Conservation (phyloP, 2,329 filamentous ascomycete genomes). For the Ceratocystis ficicola region DNA sequence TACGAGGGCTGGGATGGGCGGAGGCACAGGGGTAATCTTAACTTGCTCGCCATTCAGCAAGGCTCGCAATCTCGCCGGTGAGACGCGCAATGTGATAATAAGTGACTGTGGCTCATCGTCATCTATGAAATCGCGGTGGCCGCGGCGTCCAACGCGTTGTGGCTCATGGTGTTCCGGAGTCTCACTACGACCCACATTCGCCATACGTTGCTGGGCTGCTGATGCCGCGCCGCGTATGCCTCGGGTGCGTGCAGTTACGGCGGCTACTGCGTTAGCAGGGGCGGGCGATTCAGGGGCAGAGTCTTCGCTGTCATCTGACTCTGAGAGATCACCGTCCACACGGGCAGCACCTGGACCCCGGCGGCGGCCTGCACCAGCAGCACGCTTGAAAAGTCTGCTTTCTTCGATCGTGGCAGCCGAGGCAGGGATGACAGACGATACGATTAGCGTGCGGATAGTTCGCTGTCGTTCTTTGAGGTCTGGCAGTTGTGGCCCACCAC, state of each 20-base stretch:
- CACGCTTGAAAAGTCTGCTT: slow-evolving; percentile 73
- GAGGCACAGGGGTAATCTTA: slow-evolving; percentile 24
- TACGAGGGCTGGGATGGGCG: slow-evolving; percentile 13
- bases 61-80: slow-evolving; percentile 58
- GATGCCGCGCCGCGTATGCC: slow-evolving; percentile 81
- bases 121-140: slow-evolving; percentile 56
- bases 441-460: slow-evolving; percentile 81
- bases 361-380: slow-evolving; percentile 44
- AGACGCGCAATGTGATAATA: slow-evolving; percentile 63
- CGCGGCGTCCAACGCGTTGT: slow-evolving; percentile 51
- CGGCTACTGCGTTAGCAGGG: slow-evolving; percentile 44
- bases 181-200: slow-evolving; percentile 67
- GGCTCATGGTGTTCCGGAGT: slow-evolving; percentile 74
- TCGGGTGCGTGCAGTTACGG: slow-evolving; percentile 72
- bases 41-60: slow-evolving; percentile 42
- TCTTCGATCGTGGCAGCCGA: slow-evolving; percentile 70
- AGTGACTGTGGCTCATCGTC: slow-evolving; percentile 62
- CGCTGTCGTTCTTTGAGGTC: slow-evolving; percentile 90
- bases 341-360: slow-evolving; percentile 33
- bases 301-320: slow-evolving; percentile 85
- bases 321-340: slow-evolving; percentile 60
- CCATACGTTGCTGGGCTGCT: slow-evolving; percentile 78
- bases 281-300: slow-evolving; percentile 78
- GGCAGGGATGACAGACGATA: slow-evolving; percentile 85
- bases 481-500: slow-evolving; percentile 84